These are phyloP conservation scores for Carex myosuroides DNA, from an alignment of 176 grass and related monocot species.

Conservation along the genomic window DNA sequence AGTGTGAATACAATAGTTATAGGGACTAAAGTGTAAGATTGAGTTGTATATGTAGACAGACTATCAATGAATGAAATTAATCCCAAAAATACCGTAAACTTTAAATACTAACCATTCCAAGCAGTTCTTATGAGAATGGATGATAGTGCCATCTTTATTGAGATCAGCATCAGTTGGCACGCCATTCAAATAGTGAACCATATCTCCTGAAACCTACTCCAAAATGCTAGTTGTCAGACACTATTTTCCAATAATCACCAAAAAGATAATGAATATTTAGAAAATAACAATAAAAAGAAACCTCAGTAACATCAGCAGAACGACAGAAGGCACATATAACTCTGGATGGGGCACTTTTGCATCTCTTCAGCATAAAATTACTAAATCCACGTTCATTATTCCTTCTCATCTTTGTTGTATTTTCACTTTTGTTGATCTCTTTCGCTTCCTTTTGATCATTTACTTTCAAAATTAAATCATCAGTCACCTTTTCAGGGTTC, in stretches of 20 bases:
- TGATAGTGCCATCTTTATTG: slow-evolving; percentile 36
- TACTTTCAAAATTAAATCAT: background rate
- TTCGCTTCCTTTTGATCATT: slow-evolving; percentile 8
- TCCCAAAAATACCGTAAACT: too few relatives aligned
- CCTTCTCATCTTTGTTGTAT: slow-evolving; percentile 1
- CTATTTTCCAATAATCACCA: background rate
- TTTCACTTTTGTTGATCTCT: background rate
- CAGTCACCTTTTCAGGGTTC: background rate
- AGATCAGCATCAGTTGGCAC: slow-evolving; percentile 47
- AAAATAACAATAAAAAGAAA: slow-evolving; percentile 22
- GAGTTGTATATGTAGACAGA: too few relatives aligned
- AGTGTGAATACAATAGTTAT: too few relatives aligned
- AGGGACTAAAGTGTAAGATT: too few relatives aligned
- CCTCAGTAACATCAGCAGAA: slow-evolving; percentile 56
- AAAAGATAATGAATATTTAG: background rate
- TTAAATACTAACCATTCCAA: slow-evolving; percentile 60
- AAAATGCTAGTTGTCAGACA: background rate
- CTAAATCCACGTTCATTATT: background rate
- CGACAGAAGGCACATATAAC: slow-evolving; percentile 81
- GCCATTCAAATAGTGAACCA: slow-evolving; percentile 71
- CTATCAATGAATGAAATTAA: too few relatives aligned
- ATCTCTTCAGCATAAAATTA: slow-evolving; percentile 45
- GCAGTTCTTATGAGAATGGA: slow-evolving; percentile 88
- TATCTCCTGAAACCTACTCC: slow-evolving; percentile 71
- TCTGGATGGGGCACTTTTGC: slow-evolving; percentile 28